Conservation (phyloP, 192 early-diverging fungal genomes). For the Coemansia sp. region DNA sequence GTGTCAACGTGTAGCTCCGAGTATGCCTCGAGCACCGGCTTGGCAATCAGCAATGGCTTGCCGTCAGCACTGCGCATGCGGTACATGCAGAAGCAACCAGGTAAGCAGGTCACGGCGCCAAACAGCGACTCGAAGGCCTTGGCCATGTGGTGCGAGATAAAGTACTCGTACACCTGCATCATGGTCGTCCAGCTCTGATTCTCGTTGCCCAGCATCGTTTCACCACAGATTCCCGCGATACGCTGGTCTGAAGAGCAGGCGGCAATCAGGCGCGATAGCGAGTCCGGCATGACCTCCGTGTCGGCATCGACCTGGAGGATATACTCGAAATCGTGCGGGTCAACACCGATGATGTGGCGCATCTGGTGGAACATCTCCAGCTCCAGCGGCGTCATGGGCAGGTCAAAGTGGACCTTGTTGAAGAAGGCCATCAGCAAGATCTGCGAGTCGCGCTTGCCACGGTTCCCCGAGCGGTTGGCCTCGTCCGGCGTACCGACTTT, state of each 20-base stretch:
- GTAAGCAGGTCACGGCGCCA: conserved; percentile 82
- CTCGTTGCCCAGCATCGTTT: conserved; percentile 88
- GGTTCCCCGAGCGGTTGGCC: conserved; percentile 81
- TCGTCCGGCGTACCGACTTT: conserved; percentile 92
- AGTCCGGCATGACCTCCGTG: conserved; percentile 78
- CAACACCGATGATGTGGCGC: conserved; percentile 93
- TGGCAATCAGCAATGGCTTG: conserved; percentile 76
- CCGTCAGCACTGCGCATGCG: conserved; percentile 57
- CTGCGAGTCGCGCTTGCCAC: conserved; percentile 98
- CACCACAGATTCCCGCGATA: conserved; percentile 88
- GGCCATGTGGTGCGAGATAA: conserved; percentile 87
- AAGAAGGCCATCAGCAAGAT: conserved; percentile 94
- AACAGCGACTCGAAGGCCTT: conserved; percentile 84
- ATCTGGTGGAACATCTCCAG: conserved; percentile 97
- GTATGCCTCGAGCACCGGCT: conserved; percentile 79
- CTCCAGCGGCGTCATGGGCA: conserved; percentile 87
- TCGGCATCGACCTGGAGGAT: conserved; percentile 79
- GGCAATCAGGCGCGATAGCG: conserved; percentile 84
- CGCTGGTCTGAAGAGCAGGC: conserved; percentile 37
- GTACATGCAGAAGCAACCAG: conserved; percentile 89
- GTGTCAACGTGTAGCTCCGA: conserved; percentile 91
- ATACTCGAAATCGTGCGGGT: conserved; percentile 74
- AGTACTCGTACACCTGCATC: conserved; percentile 98
- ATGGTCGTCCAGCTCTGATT: conserved; percentile 90
- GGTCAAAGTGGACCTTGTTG: conserved; percentile 88